A percentile compares a stretch with the other conserved stretches of the same genome.
Evolutionary conservation across 805 yeast species (phyloP).

Genomic region (Candida silvicultrix): DNA sequence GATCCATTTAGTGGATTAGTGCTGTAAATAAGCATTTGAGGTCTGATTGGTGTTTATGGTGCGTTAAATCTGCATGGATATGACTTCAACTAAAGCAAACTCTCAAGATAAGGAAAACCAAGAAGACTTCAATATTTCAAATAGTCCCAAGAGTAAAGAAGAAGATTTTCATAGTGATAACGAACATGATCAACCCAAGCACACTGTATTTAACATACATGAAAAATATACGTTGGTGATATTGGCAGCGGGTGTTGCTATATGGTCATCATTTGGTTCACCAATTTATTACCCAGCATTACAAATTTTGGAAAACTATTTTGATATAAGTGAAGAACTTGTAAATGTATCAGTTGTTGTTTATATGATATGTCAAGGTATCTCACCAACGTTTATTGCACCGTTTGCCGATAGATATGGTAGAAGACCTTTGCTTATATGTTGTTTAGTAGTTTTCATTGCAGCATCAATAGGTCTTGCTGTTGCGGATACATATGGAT

Average conservation of each 20-base stretch:
- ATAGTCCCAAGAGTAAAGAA: neutral
- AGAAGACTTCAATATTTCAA: neutral
- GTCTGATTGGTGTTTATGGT: neutral
- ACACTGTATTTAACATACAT: conserved; percentile 35
- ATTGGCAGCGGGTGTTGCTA: conserved; percentile 40
- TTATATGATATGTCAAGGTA: conserved; percentile 70
- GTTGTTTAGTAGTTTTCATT: conserved; percentile 48
- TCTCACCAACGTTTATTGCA: conserved; percentile 66
- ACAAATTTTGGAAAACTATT: conserved; percentile 46
- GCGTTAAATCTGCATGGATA: no score
- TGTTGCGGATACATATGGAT: conserved; percentile 46
- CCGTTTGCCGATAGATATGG: conserved; percentile 67
- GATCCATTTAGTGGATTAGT: no score
- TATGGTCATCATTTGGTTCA: conserved; percentile 66
- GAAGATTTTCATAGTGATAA: neutral
- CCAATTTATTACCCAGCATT: conserved; percentile 81
- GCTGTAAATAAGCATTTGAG: no score
- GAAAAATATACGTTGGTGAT: conserved; percentile 37
- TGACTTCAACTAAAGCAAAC: neutral
- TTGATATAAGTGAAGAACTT: conserved; percentile 47
- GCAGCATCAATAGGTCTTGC: conserved; percentile 67
- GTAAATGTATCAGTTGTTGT: conserved; percentile 72
- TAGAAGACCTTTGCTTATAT: conserved; percentile 58
- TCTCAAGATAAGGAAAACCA: neutral
- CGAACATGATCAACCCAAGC: neutral